These are phyloP conservation scores for Epichloe hybrida DNA, from an alignment of 2,329 filamentous ascomycete genomes.

Conservation along the genomic window DNA sequence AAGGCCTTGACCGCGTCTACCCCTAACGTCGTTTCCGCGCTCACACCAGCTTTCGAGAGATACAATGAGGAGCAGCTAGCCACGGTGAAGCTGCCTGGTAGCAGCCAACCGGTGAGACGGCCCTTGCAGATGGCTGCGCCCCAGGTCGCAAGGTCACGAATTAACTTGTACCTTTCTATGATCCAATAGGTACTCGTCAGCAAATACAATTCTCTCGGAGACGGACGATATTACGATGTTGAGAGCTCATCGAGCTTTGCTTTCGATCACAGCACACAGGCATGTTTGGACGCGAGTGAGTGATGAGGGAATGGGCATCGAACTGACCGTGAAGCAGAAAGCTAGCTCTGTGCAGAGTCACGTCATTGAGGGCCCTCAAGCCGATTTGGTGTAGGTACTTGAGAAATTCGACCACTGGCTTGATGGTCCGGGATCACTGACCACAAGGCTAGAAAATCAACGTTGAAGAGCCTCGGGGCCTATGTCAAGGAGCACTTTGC, in stretches of 20 bases:
- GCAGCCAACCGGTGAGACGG: constrained; percentile 44
- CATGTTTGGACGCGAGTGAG: constrained; percentile 18
- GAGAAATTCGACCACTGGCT: neutral
- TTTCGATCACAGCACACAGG: constrained; percentile 74
- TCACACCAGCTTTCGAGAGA: constrained; percentile 74
- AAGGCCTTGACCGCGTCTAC: constrained; percentile 67
- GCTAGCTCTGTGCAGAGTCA: constrained; percentile 72
- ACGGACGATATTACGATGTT: constrained; percentile 77
- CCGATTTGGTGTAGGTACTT: constrained; percentile 59
- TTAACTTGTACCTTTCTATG: neutral
- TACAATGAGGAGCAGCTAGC: constrained; percentile 95
- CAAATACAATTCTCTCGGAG: constrained; percentile 68
- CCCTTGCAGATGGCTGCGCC: no score
- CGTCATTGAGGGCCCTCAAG: constrained; percentile 60
- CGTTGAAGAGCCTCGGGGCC: constrained; percentile 59
- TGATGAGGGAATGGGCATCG: neutral
- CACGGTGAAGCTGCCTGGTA: constrained; percentile 78
- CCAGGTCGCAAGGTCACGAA: neutral
- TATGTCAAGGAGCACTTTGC: constrained; percentile 87
- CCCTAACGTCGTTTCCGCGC: constrained; percentile 52
- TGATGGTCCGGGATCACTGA: neutral
- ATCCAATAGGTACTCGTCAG: constrained; percentile 63
- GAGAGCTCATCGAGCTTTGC: constrained; percentile 78
- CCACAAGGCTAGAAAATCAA: constrained; percentile 51
- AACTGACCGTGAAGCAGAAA: constrained; percentile 38